Conservation (phyloP, 2,329 filamentous ascomycete genomes). For the Hypoxylon sp. region DNA sequence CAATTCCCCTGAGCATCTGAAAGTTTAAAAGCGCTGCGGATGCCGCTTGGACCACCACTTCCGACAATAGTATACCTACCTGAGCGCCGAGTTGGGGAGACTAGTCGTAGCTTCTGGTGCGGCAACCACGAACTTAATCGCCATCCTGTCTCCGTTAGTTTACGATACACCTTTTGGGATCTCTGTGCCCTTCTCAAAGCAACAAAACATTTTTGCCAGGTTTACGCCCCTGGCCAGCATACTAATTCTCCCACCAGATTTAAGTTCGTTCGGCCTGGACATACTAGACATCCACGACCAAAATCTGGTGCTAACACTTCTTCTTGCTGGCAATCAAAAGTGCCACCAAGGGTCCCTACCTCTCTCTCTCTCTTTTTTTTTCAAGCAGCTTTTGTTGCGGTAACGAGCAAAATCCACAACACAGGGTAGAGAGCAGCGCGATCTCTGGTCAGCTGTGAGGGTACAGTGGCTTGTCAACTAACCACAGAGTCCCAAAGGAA, state of each 20-base stretch:
- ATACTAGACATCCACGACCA: not conserved
- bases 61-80: not conserved
- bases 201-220: constrained; percentile 5
- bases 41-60: constrained; percentile 22
- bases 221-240: not conserved
- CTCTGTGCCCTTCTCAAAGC: constrained; percentile 1
- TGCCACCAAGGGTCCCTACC: constrained; percentile 12
- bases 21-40: constrained; percentile 31
- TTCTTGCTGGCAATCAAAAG: not conserved
- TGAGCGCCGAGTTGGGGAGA: constrained; percentile 1
- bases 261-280: constrained; percentile 34
- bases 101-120: constrained; percentile 23
- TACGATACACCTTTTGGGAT: constrained; percentile 20
- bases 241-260: constrained; percentile 20
- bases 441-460: not conserved
- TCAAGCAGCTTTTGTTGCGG: not conserved
- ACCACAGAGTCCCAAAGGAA: not conserved
- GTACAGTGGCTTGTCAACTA: not conserved
- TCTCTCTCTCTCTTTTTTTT: too few relatives aligned
- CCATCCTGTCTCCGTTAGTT: constrained; percentile 2
- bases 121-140: constrained; percentile 33
- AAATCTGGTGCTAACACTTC: constrained; percentile 2
- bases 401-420: not conserved
- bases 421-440: not conserved
- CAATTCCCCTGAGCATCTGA: constrained; percentile 26